Conservation (phyloP, 140 eudicot species). For the Flaveria floridana region DNA sequence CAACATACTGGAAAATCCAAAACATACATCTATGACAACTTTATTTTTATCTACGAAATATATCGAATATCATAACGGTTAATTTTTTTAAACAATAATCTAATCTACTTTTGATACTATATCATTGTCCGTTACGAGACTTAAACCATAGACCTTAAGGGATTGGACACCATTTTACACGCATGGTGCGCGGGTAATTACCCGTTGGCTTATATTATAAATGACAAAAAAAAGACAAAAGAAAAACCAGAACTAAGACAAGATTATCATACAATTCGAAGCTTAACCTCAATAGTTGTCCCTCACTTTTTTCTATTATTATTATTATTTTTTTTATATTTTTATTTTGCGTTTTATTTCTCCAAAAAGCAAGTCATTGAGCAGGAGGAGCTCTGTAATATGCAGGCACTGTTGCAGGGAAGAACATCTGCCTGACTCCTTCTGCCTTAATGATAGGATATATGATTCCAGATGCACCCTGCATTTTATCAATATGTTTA, state of each 20-base stretch:
- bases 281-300: not conserved
- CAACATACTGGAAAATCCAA: no score
- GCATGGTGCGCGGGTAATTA: no score
- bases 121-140: no score
- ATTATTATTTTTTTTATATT: not conserved
- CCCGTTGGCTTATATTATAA: not conserved
- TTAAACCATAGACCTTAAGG: no score
- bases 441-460: conserved; percentile 70
- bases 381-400: conserved; percentile 60
- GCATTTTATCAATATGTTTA: conserved; percentile 14
- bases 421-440: conserved; percentile 74
- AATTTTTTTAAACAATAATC: no score
- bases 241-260: not conserved
- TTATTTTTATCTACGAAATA: no score
- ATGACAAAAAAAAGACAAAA: conserved; percentile 1
- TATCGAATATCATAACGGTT: no score
- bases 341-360: not conserved
- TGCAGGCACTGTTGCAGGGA: conserved; percentile 67
- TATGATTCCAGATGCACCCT: conserved; percentile 71
- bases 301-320: not conserved
- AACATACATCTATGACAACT: no score
- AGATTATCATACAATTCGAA: not conserved
- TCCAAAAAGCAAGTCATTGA: conserved; percentile 13
- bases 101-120: no score
- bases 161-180: no score